Base-by-base conservation (phyloP, 2,329 filamentous ascomycete species). In the Monilinia polystroma region DNA sequence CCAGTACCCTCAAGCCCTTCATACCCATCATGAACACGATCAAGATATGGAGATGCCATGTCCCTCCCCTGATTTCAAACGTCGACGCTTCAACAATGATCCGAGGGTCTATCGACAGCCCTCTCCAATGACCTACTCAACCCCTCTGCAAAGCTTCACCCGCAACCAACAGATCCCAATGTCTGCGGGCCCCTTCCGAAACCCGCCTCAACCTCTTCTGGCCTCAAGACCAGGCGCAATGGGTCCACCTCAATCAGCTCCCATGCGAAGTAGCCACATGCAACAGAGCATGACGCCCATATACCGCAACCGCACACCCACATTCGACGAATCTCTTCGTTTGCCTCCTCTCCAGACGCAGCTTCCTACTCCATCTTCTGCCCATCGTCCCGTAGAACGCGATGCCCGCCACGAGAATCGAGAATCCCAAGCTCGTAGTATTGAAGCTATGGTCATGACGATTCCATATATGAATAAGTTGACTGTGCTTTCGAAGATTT, bases 391-490 rank as follows among this genome's bases (percentile, higher is more conserved):
- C 4, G 20, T 29, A 0, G 77, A 62, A 11, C 58, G 58, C n/a
- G 58, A 79, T 65, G 63, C 54, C 55, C 73, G 69, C 64, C 70
- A 56, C 72, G 73, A 73, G 35, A 76, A 62, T 71, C 75, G 70
- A 73, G 78, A 71, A 75, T 76, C 64, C 68, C 77, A 73, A 76
- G 76, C 78, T 70, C 82, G 74, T 68, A 84, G 81, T 59, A 79
- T 90, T 29, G 87, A 90, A 72, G 86, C 88, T 10, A 88, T 90
- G 80, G 86, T 93, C 68, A 91, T 91, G 87, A 86, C 83, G 35
- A 90, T 95, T 63, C 85, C 89, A 0, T 90, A 90, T 73, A 78
- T 87, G 55, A 87, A 87, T 71, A 97, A 96, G 77, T 85, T 97
- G 72, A 87, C 87, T 59, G 84, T 94, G 2, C 81, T 98, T 45